Evolutionary conservation across 148 eudicot species (phyloP).

Genomic region (Amaranthus hypochondriacus): DNA sequence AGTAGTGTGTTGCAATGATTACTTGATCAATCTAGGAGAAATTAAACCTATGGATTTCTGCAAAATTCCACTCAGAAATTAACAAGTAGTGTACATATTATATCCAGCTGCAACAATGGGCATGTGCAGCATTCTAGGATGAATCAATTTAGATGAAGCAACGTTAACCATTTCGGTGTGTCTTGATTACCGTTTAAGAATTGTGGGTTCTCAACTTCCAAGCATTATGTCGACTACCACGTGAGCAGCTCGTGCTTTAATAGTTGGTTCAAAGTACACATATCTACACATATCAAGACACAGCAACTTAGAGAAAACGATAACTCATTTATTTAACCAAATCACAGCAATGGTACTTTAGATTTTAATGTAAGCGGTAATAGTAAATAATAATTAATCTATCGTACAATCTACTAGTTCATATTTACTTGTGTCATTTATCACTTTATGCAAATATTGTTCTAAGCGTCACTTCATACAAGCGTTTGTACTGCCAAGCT

Average conservation of each 20-base stretch:
- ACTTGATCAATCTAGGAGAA: slow-evolving; percentile 24
- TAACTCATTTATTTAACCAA: slow-evolving; percentile 12
- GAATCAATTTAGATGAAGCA: slow-evolving; percentile 18
- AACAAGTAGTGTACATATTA: slow-evolving; percentile 7
- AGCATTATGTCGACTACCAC: slow-evolving; percentile 35
- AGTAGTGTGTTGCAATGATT: slow-evolving; percentile 29
- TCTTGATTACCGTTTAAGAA: slow-evolving; percentile 28
- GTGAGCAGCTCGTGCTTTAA: slow-evolving; percentile 24
- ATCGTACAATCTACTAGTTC: no score
- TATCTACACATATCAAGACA: slow-evolving; percentile 22
- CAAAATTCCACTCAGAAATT: slow-evolving; percentile 12
- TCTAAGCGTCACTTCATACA: no score
- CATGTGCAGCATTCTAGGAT: slow-evolving; percentile 22
- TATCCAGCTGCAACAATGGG: slow-evolving; percentile 7
- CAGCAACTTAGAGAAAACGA: slow-evolving; percentile 25
- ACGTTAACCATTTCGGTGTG: slow-evolving; percentile 17
- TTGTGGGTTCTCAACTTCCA: slow-evolving; percentile 31
- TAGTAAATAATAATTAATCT: no score
- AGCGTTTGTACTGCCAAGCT: no score
- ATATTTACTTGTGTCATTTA: no score
- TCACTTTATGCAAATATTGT: no score
- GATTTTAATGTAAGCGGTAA: slow-evolving; percentile 17
- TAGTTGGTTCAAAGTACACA: slow-evolving; percentile 19
- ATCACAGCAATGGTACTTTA: slow-evolving; percentile 2
- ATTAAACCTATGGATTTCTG: slow-evolving; percentile 20